Base-by-base conservation (phyloP, 345 rosid genomes). In the Euphorbia tirucalli region DNA sequence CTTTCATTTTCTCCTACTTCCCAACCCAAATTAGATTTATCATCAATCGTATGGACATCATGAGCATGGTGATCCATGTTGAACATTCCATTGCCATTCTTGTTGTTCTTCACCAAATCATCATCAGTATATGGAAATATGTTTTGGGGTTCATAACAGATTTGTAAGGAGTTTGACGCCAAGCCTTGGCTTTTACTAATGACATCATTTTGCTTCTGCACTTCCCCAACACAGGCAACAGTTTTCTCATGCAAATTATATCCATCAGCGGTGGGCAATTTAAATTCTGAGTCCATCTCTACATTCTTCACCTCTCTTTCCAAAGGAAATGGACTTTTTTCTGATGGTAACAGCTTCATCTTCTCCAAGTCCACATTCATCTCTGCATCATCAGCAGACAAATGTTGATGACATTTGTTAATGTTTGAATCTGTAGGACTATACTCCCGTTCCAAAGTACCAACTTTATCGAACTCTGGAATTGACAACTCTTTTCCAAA, bases 31-130 rank as follows among this genome's bases (percentile, higher is more conserved):
- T 76, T 72, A 43, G 37, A 70, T 65, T 83, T 77, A 72, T 82
- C 90, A 66, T 88, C 90, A 74, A 90, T 72, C 30, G 87, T 88
- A 82, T 78, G 87, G 70, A 86, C 85, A 80, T 92, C 87, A 46
- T 81, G 83, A 55, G 84, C 75, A 77, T 5, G 54, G 58, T 66
- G 59, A 61, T 71, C 81, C 31, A 39, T 24, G 46, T n/a, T 71
- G 39, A 24, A 56, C 28, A 11, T 70, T 28, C 50, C 37, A 56
- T 60, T 60, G 15, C 1, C 18, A 44, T 69, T 74, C 68, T 60
- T 76, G 62, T 73, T 71, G 65, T 70, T 43, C 25, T 71, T 76
- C 69, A 39, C 78, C 61, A 69, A 37, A 64, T 67, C 35, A 70
- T 70, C 74, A 73, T 25, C 57, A 35, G 43, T 74, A 75, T 71